Percentiles rank a stretch among this genome's conserved stretches.
Evolutionary conservation across 352 stramenopile species (phyloP).

Genomic region (Pythium phragmitis): DNA sequence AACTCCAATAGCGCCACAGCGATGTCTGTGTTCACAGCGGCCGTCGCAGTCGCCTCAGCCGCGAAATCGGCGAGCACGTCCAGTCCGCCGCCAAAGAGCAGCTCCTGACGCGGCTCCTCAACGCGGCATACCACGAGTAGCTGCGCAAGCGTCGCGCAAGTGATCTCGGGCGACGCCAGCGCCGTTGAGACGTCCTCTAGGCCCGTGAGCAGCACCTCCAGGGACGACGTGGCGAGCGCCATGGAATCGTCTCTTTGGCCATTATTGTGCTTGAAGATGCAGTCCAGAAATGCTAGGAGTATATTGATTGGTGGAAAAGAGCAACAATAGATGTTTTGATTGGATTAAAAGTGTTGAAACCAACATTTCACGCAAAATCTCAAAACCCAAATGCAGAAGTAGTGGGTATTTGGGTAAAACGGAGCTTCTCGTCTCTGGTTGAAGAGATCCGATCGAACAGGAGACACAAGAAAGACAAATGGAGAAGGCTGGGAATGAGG

Average conservation of each 20-base stretch:
- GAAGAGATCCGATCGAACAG: constrained; percentile 8
- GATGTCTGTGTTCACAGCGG: constrained; percentile 8
- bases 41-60: constrained; percentile 3
- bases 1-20: constrained; percentile 50
- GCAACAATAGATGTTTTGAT: background rate
- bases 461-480: background rate
- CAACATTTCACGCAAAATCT: background rate
- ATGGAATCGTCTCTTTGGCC: background rate
- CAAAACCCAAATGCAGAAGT: background rate
- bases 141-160: constrained; percentile 32
- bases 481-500: background rate
- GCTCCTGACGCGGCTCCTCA: constrained; percentile 33
- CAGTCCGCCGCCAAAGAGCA: constrained; percentile 28
- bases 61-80: constrained; percentile 34
- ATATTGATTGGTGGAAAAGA: constrained; percentile 14
- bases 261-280: background rate
- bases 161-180: constrained; percentile 17
- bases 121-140: constrained; percentile 40
- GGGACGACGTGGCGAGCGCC: constrained; percentile 36
- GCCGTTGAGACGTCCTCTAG: constrained; percentile 35
- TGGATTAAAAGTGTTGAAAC: background rate
- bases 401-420: background rate
- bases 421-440: background rate
- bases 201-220: constrained; percentile 39
- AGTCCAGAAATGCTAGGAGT: background rate